Base-by-base conservation (phyloP, 345 rosid genomes). In the Excoecaria cochinchinensis region DNA sequence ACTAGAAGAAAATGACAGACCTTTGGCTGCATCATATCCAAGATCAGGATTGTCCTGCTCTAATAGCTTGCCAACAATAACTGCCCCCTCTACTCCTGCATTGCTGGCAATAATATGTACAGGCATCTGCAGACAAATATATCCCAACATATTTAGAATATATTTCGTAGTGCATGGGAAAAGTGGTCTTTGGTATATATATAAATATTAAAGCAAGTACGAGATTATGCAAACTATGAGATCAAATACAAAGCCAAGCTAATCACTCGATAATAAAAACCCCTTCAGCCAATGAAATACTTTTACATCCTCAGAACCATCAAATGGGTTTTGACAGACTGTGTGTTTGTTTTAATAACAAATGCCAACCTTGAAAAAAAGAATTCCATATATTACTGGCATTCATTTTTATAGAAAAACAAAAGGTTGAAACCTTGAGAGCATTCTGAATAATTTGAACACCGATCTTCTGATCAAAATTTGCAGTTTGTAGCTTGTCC, bases 1-100 rank as follows among this genome's bases (percentile, higher is more conserved):
- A 17, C 2, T 47, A 13, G 21, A 21, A 40, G 5, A 40, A 24
- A 50, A 65, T 38, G 70, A 40, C 60, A 12, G 12, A 84, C 89
- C 85, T 81, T 86, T 82, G 67, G 89, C 85, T n/a, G 85, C 87
- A 75, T 86, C 87, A 55, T 80, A 86, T 59, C 87, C 87, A 71
- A 86, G 79, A 60, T 84, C 84, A 55, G 82, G 79, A 59, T 80
- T 47, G 38, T 81, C 85, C 71, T 80, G 86, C 78, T 84, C 87
- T 72, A 82, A 16, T 57, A 86, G 77, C 83, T 86, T 82, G 24
- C 83, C 85, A 69, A 86, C 85, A 58, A 86, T 74, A 46, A 82
- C 87, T 46, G 89, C 82, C 39, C 84, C 89, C 74, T 82, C 89
- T 14, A 79, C 87, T 70, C 85, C 85, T 22, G 87, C 86, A 78